Evolutionary conservation across 2,329 filamentous ascomycete species (phyloP).

Genomic region (Didymosphaeria variabile): DNA sequence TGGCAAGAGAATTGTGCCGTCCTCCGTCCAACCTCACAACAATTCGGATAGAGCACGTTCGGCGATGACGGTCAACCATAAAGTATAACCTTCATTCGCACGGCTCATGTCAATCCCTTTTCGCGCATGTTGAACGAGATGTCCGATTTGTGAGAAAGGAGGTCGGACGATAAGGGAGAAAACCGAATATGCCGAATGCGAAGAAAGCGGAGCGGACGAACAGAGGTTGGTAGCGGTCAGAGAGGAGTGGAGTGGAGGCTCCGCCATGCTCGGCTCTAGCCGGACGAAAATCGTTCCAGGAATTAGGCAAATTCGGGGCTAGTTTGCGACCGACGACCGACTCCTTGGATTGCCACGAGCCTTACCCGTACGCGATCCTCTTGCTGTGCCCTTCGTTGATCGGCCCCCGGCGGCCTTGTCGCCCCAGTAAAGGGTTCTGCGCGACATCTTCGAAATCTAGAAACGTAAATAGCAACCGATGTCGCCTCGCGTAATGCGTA

Average conservation of each 20-base stretch:
- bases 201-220: constrained; percentile 5
- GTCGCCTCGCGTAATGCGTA: background rate
- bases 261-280: background rate
- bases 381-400: background rate
- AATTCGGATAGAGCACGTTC: background rate
- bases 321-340: background rate
- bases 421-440: background rate
- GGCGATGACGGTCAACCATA: background rate
- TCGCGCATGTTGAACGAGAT: background rate
- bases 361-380: too few species aligned
- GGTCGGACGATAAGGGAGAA: background rate
- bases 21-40: background rate
- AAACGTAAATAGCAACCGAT: background rate
- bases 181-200: constrained; percentile 6
- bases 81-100: background rate
- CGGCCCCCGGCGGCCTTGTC: background rate
- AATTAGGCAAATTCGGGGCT: background rate
- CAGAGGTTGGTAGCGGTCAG: background rate
- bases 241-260: constrained; percentile 9
- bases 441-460: background rate
- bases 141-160: background rate
- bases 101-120: background rate
- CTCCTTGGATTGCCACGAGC: background rate
- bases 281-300: background rate
- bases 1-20: constrained; percentile 5